Percentiles rank a stretch among this genome's conserved stretches.
Evolutionary conservation across 805 yeast genomes (phyloP).

Genomic region (Alloascoidea hylecoeti): DNA sequence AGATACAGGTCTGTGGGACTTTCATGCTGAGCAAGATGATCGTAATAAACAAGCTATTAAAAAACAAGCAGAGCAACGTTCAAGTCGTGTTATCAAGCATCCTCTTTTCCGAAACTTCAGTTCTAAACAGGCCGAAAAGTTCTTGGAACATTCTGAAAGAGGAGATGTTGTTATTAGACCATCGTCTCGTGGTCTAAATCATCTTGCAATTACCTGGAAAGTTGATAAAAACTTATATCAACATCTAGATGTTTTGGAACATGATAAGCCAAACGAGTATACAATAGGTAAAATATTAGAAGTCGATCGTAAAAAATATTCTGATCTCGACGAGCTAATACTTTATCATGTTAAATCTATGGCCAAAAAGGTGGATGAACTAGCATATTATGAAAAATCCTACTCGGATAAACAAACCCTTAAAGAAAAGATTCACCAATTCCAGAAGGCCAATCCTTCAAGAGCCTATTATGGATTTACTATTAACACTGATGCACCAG

Average conservation of each 20-base stretch:
- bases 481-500: constrained; percentile 81
- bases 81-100: constrained; percentile 75
- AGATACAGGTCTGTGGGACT: constrained; percentile 24
- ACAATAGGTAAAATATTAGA: constrained; percentile 41
- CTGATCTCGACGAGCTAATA: constrained; percentile 88
- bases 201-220: constrained; percentile 91
- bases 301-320: constrained; percentile 59
- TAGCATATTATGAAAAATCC: constrained; percentile 81
- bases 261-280: constrained; percentile 47
- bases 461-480: constrained; percentile 87
- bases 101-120: constrained; percentile 80
- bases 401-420: constrained; percentile 37
- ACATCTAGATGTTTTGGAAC: constrained; percentile 78
- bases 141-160: constrained; percentile 71
- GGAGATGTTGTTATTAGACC: constrained; percentile 95
- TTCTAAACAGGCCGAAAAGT: constrained; percentile 84
- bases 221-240: constrained; percentile 85
- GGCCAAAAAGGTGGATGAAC: constrained; percentile 70
- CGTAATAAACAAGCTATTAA: constrained; percentile 33
- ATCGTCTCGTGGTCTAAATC: constrained; percentile 79
- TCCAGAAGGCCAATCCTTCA: constrained; percentile 64
- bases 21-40: constrained; percentile 60
- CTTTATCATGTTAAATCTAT: constrained; percentile 77
- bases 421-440: neutral
- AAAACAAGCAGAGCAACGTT: constrained; percentile 28